Percentiles rank a stretch among this genome's conserved stretches.
Evolutionary conservation across 805 yeast genomes (phyloP).

Genomic region (Candida pseudoglaebosa): DNA sequence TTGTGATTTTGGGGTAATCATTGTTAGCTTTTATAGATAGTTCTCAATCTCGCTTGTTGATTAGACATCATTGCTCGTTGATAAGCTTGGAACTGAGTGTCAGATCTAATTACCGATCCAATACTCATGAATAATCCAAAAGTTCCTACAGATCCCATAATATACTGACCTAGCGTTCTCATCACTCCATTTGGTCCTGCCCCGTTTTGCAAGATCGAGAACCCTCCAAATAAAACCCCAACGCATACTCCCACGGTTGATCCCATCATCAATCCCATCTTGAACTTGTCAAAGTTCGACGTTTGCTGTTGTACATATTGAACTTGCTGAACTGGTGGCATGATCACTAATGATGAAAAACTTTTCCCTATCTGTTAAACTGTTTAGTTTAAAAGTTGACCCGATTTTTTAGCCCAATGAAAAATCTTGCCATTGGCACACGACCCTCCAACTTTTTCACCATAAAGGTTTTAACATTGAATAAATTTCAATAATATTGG

Average conservation of each 20-base stretch:
- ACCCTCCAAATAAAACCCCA: slow-evolving; percentile 92
- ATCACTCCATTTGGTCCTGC: slow-evolving; percentile 98
- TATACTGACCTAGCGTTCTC: slow-evolving; percentile 95
- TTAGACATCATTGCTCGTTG: slow-evolving; percentile 26
- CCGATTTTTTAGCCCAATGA: not conserved
- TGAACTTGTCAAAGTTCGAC: slow-evolving; percentile 91
- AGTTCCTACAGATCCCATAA: slow-evolving; percentile 94
- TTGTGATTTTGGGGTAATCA: no score
- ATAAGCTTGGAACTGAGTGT: slow-evolving; percentile 35
- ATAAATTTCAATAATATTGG: not conserved
- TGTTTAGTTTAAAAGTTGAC: no score
- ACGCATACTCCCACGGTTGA: slow-evolving; percentile 87
- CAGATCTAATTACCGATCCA: slow-evolving; percentile 88
- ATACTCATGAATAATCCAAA: slow-evolving; percentile 96
- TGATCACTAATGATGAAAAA: slow-evolving; percentile 11
- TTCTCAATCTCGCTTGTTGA: slow-evolving; percentile 27
- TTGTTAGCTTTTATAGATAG: slow-evolving; percentile 21
- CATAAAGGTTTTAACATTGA: not conserved
- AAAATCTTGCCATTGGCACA: not conserved
- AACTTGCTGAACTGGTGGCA: slow-evolving; percentile 70
- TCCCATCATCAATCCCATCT: slow-evolving; percentile 99
- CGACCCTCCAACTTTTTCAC: not conserved
- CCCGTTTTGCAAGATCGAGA: slow-evolving; percentile 85
- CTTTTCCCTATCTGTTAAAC: not conserved
- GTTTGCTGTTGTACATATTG: slow-evolving; percentile 58